Conservation (phyloP, 1,284 basidiomycete species). For the Mrakiaceae sp. region DNA sequence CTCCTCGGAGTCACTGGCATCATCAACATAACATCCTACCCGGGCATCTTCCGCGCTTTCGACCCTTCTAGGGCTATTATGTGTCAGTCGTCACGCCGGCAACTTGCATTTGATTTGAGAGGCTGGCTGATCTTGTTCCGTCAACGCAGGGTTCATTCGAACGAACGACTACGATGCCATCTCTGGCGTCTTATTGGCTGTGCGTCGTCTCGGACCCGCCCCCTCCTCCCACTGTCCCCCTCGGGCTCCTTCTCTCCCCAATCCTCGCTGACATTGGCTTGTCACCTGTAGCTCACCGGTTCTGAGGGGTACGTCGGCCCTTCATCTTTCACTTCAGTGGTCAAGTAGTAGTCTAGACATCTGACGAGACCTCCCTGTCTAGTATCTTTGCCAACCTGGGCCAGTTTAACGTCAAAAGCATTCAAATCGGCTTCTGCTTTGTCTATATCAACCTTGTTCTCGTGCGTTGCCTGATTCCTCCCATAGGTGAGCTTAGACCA, state of each 20-base stretch:
- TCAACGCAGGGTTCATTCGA: conserved; percentile 46
- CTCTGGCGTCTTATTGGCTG: conserved; percentile 50
- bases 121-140: neutral
- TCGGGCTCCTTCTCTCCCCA: too few species aligned
- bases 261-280: too few species aligned
- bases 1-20: conserved; percentile 46
- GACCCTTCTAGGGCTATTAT: conserved; percentile 54
- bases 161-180: conserved; percentile 50
- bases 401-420: conserved; percentile 44
- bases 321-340: too few species aligned
- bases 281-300: too few species aligned
- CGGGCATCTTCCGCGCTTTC: conserved; percentile 52
- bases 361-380: neutral
- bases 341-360: neutral
- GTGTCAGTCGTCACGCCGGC: conserved; percentile 34
- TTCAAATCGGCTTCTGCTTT: conserved; percentile 42
- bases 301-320: too few species aligned
- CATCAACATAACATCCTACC: conserved; percentile 45
- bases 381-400: conserved; percentile 41
- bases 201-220: conserved; percentile 21
- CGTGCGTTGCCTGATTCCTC: conserved; percentile 30
- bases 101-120: neutral
- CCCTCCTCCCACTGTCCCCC: neutral
- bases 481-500: too few species aligned
- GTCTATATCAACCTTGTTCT: conserved; percentile 49